Percentiles rank a stretch among this genome's conserved stretches.
Evolutionary conservation across 129 eudicot genomes (phyloP).

Genomic region (carrot (Daucus carota)): DNA sequence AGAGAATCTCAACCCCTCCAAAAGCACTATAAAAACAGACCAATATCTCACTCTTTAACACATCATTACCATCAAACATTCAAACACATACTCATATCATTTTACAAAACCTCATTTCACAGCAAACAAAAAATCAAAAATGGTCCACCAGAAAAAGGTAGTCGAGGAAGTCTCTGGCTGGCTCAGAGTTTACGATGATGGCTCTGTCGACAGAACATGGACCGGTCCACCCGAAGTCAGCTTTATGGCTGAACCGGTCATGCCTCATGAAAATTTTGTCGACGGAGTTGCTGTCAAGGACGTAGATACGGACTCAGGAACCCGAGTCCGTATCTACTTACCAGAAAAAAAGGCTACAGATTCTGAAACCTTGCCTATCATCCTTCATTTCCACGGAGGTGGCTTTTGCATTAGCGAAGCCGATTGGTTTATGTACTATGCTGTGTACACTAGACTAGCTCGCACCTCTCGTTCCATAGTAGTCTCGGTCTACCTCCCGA

Average conservation of each 20-base stretch:
- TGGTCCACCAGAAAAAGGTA: constrained; percentile 29
- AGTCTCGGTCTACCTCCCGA: constrained; percentile 53
- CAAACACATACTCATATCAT: neutral
- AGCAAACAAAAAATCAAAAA: neutral
- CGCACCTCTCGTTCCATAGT: constrained; percentile 30
- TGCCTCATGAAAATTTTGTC: constrained; percentile 45
- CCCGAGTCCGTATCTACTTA: constrained; percentile 41
- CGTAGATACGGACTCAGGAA: constrained; percentile 19
- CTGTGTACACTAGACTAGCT: constrained; percentile 47
- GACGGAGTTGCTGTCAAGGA: constrained; percentile 55
- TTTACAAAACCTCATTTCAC: neutral
- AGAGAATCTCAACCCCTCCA: neutral
- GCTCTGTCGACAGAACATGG: constrained; percentile 66
- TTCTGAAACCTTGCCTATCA: constrained; percentile 40
- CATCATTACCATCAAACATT: neutral
- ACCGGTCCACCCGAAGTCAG: constrained; percentile 68
- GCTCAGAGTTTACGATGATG: constrained; percentile 54
- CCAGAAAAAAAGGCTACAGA: constrained; percentile 28
- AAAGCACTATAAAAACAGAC: neutral
- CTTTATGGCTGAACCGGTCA: constrained; percentile 67
- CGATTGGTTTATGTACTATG: constrained; percentile 66
- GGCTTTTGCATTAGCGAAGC: constrained; percentile 70
- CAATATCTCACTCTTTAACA: neutral
- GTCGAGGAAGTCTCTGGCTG: constrained; percentile 74
- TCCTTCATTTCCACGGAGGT: constrained; percentile 72